These are phyloP conservation scores for Monosporascus sp. DNA, from an alignment of 2,329 filamentous ascomycete genomes.

Conservation along the genomic window DNA sequence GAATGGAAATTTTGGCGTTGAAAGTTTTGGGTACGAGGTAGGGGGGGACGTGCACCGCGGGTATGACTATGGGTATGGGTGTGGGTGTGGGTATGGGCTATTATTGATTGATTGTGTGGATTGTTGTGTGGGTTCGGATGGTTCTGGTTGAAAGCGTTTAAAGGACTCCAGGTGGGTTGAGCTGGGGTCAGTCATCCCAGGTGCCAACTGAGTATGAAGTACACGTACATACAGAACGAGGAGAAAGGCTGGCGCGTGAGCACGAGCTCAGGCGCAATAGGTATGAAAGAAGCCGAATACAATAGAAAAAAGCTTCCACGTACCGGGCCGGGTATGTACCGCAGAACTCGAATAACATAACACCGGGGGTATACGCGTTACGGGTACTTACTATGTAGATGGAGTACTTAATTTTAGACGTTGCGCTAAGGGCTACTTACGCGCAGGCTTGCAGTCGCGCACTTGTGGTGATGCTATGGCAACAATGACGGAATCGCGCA, in stretches of 20 bases:
- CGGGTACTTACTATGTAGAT: no score
- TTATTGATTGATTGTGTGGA: neutral
- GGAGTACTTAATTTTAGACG: no score
- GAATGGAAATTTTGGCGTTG: constrained; percentile 2
- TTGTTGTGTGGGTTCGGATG: neutral
- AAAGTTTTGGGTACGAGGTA: neutral
- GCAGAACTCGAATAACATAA: no score
- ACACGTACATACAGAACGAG: neutral
- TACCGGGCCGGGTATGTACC: no score
- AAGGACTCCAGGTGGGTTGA: neutral
- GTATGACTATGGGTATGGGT: neutral
- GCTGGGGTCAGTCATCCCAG: neutral
- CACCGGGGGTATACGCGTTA: no score
- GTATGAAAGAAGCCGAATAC: neutral
- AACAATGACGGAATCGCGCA: neutral
- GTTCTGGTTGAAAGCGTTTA: neutral
- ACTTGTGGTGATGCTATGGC: neutral
- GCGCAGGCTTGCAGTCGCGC: no score
- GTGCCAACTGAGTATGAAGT: no score
- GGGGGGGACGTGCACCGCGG: neutral
- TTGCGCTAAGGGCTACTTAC: no score
- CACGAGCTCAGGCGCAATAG: no score
- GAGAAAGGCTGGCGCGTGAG: neutral
- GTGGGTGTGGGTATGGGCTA: no score
- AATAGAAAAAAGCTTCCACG: neutral